Evolutionary conservation across 2,329 filamentous ascomycete genomes (phyloP).

Genomic region (Lachnellula hyalina): DNA sequence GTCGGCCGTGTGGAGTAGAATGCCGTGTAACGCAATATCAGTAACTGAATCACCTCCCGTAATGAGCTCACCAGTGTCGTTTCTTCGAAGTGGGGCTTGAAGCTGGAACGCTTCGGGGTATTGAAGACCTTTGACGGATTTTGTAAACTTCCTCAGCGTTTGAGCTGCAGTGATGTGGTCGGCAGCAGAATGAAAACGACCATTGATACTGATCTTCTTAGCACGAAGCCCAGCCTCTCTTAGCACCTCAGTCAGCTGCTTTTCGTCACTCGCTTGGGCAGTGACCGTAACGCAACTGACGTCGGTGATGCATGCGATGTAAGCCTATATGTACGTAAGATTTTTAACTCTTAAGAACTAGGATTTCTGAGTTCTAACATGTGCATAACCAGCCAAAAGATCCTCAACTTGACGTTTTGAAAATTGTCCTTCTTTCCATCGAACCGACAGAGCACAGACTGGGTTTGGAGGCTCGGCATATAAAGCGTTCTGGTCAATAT

Average conservation of each 20-base stretch:
- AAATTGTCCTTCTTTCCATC: constrained; percentile 8
- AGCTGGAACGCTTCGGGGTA: neutral
- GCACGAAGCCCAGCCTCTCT: neutral
- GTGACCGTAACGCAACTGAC: constrained; percentile 6
- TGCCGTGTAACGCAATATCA: constrained; percentile 4
- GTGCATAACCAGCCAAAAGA: constrained; percentile 1
- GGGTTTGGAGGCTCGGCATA: neutral
- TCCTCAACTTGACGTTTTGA: neutral
- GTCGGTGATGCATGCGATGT: constrained; percentile 10
- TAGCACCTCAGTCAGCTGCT: neutral
- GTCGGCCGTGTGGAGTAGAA: constrained; percentile 1
- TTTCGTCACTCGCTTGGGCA: neutral
- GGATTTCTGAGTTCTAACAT: constrained; percentile 1
- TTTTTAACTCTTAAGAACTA: neutral
- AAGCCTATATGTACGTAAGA: constrained; percentile 5
- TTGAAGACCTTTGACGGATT: neutral
- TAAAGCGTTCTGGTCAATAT: constrained; percentile 15
- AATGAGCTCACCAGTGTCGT: neutral
- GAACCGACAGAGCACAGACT: constrained; percentile 7
- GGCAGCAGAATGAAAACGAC: constrained; percentile 1
- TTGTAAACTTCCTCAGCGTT: neutral
- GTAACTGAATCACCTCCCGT: neutral
- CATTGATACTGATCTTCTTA: neutral
- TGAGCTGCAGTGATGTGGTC: neutral
- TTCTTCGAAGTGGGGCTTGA: constrained; percentile 2